These are phyloP conservation scores for Beauveria sp. DNA, from an alignment of 2,329 filamentous ascomycete species.

Conservation along the genomic window DNA sequence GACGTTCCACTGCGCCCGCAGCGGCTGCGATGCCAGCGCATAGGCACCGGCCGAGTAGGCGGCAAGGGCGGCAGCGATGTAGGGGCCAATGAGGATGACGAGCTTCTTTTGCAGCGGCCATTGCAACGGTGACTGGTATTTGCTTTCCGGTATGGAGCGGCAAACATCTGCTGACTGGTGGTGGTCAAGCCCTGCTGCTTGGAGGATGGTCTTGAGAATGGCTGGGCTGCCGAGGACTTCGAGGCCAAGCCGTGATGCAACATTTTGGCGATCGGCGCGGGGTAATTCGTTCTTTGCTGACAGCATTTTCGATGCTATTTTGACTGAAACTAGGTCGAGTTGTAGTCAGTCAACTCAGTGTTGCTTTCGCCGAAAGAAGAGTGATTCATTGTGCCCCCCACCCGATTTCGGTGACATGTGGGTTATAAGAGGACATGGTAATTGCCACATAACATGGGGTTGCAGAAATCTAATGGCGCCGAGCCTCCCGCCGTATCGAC, in stretches of 20 bases:
- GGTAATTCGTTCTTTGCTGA: not conserved
- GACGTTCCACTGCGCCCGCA: slow-evolving; percentile 58
- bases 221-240: not conserved
- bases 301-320: not conserved
- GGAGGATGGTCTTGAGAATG: not conserved
- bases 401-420: not conserved
- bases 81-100: slow-evolving; percentile 65
- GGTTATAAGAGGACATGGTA: not conserved
- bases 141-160: too few relatives aligned
- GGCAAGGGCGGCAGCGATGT: slow-evolving; percentile 65
- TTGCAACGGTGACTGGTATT: not conserved
- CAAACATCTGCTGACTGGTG: not conserved
- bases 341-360: too few relatives aligned
- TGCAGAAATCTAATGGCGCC: not conserved
- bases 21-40: slow-evolving; percentile 57
- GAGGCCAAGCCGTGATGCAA: not conserved
- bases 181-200: not conserved
- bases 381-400: not conserved
- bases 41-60: slow-evolving; percentile 79
- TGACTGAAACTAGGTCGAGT: not conserved
- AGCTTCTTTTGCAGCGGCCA: slow-evolving; percentile 44
- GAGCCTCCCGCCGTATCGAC: too few relatives aligned
- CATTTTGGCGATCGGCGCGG: not conserved
- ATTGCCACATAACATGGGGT: not conserved
- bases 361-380: not conserved